Percentiles rank a stretch among this genome's conserved stretches.
Evolutionary conservation across 176 grass and related monocot species (phyloP).

Genomic region (Sorghum bicolor): Sorghum_bicolor_NCBIv3 NC_012873.2:61703001-61703500

Average conservation of each 20-base stretch:
- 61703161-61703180: neutral
- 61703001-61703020: neutral
- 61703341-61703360: neutral
- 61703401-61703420: no score
- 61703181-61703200: neutral
- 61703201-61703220: neutral
- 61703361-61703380: neutral
- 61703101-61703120: neutral
- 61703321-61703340: neutral
- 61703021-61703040: neutral
- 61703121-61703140: conserved; percentile 12
- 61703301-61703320: neutral
- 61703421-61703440: neutral
- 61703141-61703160: neutral
- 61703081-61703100: neutral
- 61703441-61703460: neutral
- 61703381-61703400: neutral
- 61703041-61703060: neutral
- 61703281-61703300: neutral
- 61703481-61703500: neutral
- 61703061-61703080: conserved; percentile 4
- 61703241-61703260: no score
- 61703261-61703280: no score
- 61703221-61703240: no score
- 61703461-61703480: neutral